Conservation (phyloP, 176 grass and related monocot species). For the Oryza glaberrima region DNA sequence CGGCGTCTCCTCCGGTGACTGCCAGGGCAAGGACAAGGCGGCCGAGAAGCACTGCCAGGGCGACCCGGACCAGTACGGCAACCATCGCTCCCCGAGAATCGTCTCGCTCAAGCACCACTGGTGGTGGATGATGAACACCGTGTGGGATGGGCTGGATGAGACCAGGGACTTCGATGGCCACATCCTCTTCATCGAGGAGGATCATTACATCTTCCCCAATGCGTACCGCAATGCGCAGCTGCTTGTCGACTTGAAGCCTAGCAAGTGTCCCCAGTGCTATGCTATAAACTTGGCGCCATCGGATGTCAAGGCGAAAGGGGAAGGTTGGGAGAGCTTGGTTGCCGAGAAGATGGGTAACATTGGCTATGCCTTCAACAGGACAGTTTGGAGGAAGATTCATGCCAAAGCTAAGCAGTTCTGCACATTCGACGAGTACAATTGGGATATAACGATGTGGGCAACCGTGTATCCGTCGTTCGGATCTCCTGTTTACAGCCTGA, state of each 20-base stretch:
- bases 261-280: slow-evolving; percentile 80
- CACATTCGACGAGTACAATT: slow-evolving; percentile 91
- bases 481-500: slow-evolving; percentile 79
- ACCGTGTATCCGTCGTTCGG: slow-evolving; percentile 90
- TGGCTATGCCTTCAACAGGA: slow-evolving; percentile 93
- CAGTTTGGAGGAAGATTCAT: slow-evolving; percentile 96
- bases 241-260: slow-evolving; percentile 74
- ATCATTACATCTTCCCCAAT: slow-evolving; percentile 92
- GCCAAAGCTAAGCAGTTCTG: slow-evolving; percentile 93
- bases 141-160: slow-evolving; percentile 94
- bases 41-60: slow-evolving; percentile 67
- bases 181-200: slow-evolving; percentile 95
- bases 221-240: slow-evolving; percentile 79
- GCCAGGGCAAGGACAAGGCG: slow-evolving; percentile 70
- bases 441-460: slow-evolving; percentile 99
- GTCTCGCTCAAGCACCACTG: slow-evolving; percentile 97
- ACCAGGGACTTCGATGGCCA: slow-evolving; percentile 65
- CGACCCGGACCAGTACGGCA: slow-evolving; percentile 81
- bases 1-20: slow-evolving; percentile 68
- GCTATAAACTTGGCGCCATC: slow-evolving; percentile 82
- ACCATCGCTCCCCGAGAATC: slow-evolving; percentile 82
- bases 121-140: slow-evolving; percentile 99
- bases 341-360: slow-evolving; percentile 97
- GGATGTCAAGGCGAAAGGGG: slow-evolving; percentile 76
- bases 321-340: slow-evolving; percentile 75